These are phyloP conservation scores for Phoma sp. DNA, from an alignment of 2,329 filamentous ascomycete species.

Conservation along the genomic window DNA sequence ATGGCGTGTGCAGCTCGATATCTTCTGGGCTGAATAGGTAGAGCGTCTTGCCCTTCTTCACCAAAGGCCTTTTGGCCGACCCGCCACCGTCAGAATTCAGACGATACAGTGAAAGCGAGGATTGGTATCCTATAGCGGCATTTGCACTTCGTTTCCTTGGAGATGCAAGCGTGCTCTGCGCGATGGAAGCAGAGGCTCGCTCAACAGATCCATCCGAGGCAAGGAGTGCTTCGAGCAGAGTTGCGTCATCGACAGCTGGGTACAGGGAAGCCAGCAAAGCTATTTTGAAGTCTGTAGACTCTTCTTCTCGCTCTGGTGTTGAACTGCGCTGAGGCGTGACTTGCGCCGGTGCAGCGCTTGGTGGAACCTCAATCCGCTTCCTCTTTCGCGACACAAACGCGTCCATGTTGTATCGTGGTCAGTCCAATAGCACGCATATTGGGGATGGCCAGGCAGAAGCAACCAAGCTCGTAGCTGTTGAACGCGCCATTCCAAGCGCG, in stretches of 20 bases:
- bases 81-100: constrained; percentile 17
- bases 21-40: constrained; percentile 84
- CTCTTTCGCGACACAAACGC: constrained; percentile 49
- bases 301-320: constrained; percentile 58
- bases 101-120: constrained; percentile 46
- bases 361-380: constrained; percentile 28
- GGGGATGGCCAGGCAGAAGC: not conserved
- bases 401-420: constrained; percentile 37
- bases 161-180: constrained; percentile 35
- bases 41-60: constrained; percentile 80
- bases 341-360: constrained; percentile 1
- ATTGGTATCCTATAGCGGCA: constrained; percentile 50
- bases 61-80: constrained; percentile 55
- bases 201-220: constrained; percentile 79
- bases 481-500: constrained; percentile 26
- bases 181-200: constrained; percentile 65
- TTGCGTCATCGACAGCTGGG: constrained; percentile 66
- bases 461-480: not conserved
- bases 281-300: constrained; percentile 89
- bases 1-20: constrained; percentile 83
- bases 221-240: constrained; percentile 78
- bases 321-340: not conserved
- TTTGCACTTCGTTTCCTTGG: constrained; percentile 40
- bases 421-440: not conserved
- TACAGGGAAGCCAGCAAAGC: constrained; percentile 82